These are phyloP conservation scores for Aspergillus affinis DNA, from an alignment of 495 filamentous ascomycete genomes.

Conservation along the genomic window DNA sequence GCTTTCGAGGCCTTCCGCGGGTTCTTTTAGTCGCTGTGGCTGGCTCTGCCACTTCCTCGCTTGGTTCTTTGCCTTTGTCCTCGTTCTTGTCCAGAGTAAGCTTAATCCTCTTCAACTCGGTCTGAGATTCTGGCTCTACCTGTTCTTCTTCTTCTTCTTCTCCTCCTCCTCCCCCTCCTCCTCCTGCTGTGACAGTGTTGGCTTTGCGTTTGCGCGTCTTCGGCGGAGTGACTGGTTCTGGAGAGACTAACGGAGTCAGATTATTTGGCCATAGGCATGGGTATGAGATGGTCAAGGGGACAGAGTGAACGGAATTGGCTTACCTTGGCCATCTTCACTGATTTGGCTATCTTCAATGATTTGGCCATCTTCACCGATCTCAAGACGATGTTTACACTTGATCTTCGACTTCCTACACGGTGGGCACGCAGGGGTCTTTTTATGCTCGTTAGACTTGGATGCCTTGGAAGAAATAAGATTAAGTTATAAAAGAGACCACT, in stretches of 20 bases:
- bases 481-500: neutral
- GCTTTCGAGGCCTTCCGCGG: neutral
- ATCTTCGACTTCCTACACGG: slow-evolving; percentile 18
- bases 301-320: too few relatives aligned
- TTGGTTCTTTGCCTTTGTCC: neutral
- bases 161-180: too few relatives aligned
- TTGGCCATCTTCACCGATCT: slow-evolving; percentile 1
- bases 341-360: neutral
- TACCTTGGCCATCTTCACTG: neutral
- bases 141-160: neutral
- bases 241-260: neutral
- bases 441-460: neutral
- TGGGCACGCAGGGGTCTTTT: slow-evolving; percentile 14
- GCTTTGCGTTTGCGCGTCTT: slow-evolving; percentile 7
- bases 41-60: neutral
- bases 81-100: neutral
- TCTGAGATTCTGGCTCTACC: neutral
- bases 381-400: slow-evolving; percentile 19
- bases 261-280: neutral
- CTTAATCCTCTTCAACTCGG: neutral
- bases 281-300: neutral
- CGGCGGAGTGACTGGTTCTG: neutral
- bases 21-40: neutral
- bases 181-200: neutral
- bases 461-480: neutral